Evolutionary conservation across 2,329 filamentous ascomycete genomes (phyloP).

Genomic region (Paradendryphiella salina): DNA sequence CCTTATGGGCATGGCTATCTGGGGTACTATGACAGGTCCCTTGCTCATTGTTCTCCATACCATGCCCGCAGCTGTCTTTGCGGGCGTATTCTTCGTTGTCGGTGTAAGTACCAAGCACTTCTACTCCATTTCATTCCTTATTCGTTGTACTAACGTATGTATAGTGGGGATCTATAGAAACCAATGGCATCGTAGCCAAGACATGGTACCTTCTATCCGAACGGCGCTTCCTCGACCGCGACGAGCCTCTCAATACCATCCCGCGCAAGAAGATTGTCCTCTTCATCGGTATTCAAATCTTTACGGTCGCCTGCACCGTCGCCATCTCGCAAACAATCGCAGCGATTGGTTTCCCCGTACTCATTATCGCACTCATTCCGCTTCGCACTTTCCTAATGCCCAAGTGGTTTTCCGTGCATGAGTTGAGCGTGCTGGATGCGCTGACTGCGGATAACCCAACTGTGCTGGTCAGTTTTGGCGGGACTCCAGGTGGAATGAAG

Average conservation of each 20-base stretch:
- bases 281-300: conserved; percentile 55
- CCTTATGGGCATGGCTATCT: conserved; percentile 57
- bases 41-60: conserved; percentile 55
- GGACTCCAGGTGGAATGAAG: conserved; percentile 45
- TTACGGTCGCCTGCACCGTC: conserved; percentile 55
- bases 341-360: conserved; percentile 60
- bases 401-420: conserved; percentile 53
- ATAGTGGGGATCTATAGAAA: conserved; percentile 50
- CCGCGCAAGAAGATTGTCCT: conserved; percentile 51
- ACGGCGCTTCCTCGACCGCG: conserved; percentile 52
- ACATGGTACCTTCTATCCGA: conserved; percentile 54
- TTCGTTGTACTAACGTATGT: not conserved
- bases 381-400: conserved; percentile 56
- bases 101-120: conserved; percentile 43
- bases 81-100: conserved; percentile 60
- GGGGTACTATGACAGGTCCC: conserved; percentile 60
- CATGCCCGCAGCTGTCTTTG: conserved; percentile 57
- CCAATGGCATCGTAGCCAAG: conserved; percentile 56
- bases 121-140: not conserved
- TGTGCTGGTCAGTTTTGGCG: conserved; percentile 57
- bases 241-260: conserved; percentile 52
- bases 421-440: conserved; percentile 56
- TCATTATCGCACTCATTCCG: conserved; percentile 61
- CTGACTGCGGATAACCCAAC: conserved; percentile 57
- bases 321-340: conserved; percentile 62